phyloP scores from a whole-genome alignment of 2,329 filamentous ascomycete genomes.

The Sclerotinia minor region DNA sequence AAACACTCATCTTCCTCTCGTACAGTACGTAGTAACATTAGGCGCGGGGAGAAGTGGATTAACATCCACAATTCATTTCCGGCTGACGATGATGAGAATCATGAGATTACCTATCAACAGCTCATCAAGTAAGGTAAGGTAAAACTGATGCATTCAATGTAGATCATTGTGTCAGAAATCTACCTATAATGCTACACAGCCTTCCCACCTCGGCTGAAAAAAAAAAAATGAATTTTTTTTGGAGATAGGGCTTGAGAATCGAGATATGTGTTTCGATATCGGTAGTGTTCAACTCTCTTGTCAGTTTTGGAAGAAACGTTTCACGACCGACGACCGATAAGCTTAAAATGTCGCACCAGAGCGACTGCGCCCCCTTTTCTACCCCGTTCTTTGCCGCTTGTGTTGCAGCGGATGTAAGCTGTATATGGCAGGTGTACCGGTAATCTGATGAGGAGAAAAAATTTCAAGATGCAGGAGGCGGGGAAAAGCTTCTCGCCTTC shows the following conservation, averaged over 20 bases:
- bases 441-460: neutral
- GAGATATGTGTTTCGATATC: neutral
- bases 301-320: neutral
- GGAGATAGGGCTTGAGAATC: neutral
- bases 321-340: conserved; percentile 4
- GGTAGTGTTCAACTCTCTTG: neutral
- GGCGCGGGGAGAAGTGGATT: neutral
- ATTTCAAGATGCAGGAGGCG: neutral
- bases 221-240: neutral
- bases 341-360: conserved; percentile 15
- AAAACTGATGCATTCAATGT: neutral
- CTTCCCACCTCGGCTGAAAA: neutral
- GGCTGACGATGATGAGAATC: too few relatives aligned
- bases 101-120: neutral
- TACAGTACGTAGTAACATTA: too few relatives aligned
- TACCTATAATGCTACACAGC: neutral
- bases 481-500: neutral
- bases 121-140: neutral
- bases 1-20: neutral
- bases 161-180: neutral
- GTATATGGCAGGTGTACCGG: neutral
- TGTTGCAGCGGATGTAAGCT: neutral
- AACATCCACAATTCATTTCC: neutral
- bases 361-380: conserved; percentile 16
- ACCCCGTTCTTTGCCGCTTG: neutral